These are phyloP conservation scores for Gossypium herbaceum DNA, from an alignment of 345 rosid genomes.

Conservation along the genomic window DNA sequence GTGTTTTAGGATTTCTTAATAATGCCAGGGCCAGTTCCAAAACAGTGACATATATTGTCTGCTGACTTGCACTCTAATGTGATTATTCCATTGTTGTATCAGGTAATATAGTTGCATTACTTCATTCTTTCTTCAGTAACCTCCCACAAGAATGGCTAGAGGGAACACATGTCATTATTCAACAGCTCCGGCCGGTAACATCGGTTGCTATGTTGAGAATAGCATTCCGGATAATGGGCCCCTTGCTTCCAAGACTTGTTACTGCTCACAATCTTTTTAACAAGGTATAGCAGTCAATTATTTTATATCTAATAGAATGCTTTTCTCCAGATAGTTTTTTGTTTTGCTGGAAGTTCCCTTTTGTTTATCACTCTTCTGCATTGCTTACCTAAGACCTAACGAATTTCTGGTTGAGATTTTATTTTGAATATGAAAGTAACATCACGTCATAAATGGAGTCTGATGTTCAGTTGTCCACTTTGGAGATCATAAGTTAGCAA, in stretches of 20 bases:
- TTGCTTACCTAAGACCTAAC: neutral
- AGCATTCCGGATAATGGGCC: slow-evolving; percentile 91
- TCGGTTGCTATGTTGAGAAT: slow-evolving; percentile 95
- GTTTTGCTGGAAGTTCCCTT: neutral
- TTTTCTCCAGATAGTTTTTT: neutral
- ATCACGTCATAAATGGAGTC: neutral
- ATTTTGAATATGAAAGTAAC: neutral
- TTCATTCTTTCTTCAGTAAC: slow-evolving; percentile 92
- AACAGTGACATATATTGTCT: neutral
- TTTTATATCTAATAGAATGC: neutral
- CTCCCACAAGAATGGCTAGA: slow-evolving; percentile 99
- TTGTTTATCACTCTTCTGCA: neutral
- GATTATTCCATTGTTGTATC: slow-evolving; percentile 25
- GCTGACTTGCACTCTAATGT: slow-evolving; percentile 20
- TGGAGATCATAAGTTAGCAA: neutral
- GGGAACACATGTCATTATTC: slow-evolving; percentile 69
- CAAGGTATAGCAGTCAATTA: slow-evolving; percentile 52
- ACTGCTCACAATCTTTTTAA: slow-evolving; percentile 83
- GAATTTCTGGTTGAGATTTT: neutral
- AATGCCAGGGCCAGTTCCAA: neutral
- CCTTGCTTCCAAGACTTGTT: slow-evolving; percentile 90
- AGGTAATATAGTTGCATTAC: slow-evolving; percentile 90
- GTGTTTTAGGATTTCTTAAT: neutral
- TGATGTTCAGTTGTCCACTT: neutral
- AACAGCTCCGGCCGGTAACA: slow-evolving; percentile 81